Percentiles rank a stretch among this genome's conserved stretches.
Evolutionary conservation across 2,329 filamentous ascomycete genomes (phyloP).

Genomic region (Colletotrichum camelliae): DNA sequence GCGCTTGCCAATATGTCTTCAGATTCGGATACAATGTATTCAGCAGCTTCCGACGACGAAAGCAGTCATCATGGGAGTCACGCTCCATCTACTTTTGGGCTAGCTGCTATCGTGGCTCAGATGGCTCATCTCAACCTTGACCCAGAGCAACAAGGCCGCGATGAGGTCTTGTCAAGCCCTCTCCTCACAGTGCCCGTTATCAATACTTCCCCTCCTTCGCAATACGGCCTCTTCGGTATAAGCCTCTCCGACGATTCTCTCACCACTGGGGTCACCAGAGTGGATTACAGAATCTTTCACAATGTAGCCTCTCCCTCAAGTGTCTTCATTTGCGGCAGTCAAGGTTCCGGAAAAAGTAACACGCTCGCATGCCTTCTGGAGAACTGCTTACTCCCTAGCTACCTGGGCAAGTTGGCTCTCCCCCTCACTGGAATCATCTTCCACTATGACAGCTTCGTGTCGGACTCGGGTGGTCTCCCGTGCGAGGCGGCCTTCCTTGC

Average conservation of each 20-base stretch:
- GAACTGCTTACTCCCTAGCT: constrained; percentile 56
- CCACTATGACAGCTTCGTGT: constrained; percentile 65
- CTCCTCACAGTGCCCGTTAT: background rate
- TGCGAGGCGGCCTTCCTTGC: constrained; percentile 67
- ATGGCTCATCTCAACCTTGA: background rate
- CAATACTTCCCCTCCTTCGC: background rate
- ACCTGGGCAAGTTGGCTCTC: constrained; percentile 48
- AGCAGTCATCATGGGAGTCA: background rate
- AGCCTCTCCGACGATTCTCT: background rate
- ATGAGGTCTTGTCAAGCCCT: constrained; percentile 12
- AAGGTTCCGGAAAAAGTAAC: constrained; percentile 70
- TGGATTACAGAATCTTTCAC: constrained; percentile 41
- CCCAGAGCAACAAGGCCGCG: background rate
- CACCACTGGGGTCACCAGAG: too few species aligned
- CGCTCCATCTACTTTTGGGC: background rate
- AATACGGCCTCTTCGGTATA: constrained; percentile 28
- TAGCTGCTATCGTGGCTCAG: background rate
- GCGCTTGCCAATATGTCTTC: background rate
- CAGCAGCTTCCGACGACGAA: background rate
- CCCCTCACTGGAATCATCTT: constrained; percentile 68
- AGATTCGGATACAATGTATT: background rate
- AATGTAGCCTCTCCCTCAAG: constrained; percentile 59
- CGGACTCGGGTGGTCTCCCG: constrained; percentile 50
- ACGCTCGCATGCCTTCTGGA: constrained; percentile 62
- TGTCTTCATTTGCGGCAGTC: constrained; percentile 68